Evolutionary conservation across 1,139 yeast genomes (phyloP), one percentile per base, ranked within the genome.

Genomic region (Diutina neorugosa): DNA sequence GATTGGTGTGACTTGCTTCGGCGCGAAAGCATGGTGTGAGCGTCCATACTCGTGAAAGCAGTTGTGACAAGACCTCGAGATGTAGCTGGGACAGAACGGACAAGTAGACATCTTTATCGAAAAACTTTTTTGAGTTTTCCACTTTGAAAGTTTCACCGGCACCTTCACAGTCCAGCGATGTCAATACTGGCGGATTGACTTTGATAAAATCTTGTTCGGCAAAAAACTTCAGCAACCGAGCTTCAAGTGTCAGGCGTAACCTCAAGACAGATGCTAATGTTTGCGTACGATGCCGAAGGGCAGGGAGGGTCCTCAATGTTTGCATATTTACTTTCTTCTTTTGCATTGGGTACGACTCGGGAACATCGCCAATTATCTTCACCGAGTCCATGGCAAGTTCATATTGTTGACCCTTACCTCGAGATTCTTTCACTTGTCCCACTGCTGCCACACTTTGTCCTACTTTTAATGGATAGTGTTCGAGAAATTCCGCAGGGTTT

Each of bases 131-230:
- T 4, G 78, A 67, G 6, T 21, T n/a, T 58, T 74, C 77, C 11
- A 88, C 69, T 47, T 66, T 67, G 58, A 93, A 93, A 57, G 86
- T 80, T 63, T 93, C 98, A 2, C 98, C 98, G 0, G 96, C 98
- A 18, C 98, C 98, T 70, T 94, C 99, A 65, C 98, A 93, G 64
- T 94, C 98, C 1, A 96, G 82, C 9, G 89, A 75, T 0, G 98
- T 93, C 25, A 91, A 69, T 19, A 91, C 62, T 2, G 99, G 98
- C 1, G 98, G 95, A 23, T 82, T 73, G 0, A 88, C 91, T 67
- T 89, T 93, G 14, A 75, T 69, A 59, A 86, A 89, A 19, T 76
- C 77, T 34, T 75, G 62, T 0, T 61, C 53, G 31, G 71, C 69
- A 66, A 88, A 88, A 61, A 80, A 88, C 7, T 70, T 70, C 53